phyloP scores from a whole-genome alignment of 2,329 filamentous ascomycete genomes.

The Claviceps purpurea region DNA sequence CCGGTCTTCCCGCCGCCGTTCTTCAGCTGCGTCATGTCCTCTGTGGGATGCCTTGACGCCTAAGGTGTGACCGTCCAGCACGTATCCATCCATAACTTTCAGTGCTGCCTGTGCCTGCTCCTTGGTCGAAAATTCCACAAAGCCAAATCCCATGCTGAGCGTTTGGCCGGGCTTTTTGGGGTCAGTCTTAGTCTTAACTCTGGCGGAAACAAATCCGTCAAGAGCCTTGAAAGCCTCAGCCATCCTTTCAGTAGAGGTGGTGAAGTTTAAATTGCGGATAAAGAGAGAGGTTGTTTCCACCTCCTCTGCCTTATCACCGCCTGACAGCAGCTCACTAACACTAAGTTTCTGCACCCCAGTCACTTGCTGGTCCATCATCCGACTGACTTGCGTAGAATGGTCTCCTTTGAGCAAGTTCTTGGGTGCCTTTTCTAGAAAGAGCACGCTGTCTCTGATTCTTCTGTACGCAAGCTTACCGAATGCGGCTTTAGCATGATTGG shows the following conservation, averaged over 20 bases:
- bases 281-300: slow-evolving; percentile 68
- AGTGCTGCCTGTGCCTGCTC: slow-evolving; percentile 67
- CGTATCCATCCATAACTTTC: slow-evolving; percentile 75
- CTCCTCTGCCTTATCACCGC: slow-evolving; percentile 37
- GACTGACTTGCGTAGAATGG: slow-evolving; percentile 15
- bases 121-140: slow-evolving; percentile 74
- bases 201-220: slow-evolving; percentile 77
- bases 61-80: slow-evolving; percentile 76
- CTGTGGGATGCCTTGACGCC: slow-evolving; percentile 79
- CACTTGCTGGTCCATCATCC: slow-evolving; percentile 21
- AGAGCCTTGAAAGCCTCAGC: slow-evolving; percentile 66
- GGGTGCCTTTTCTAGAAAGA: slow-evolving; percentile 90
- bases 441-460: slow-evolving; percentile 76
- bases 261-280: slow-evolving; percentile 87
- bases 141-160: slow-evolving; percentile 95
- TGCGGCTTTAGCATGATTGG: slow-evolving; percentile 67
- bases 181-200: slow-evolving; percentile 86
- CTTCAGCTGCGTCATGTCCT: slow-evolving; percentile 75
- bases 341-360: slow-evolving; percentile 47
- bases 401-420: slow-evolving; percentile 54
- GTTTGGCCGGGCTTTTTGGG: slow-evolving; percentile 79
- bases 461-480: slow-evolving; percentile 80
- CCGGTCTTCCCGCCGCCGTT: slow-evolving; percentile 68
- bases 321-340: slow-evolving; percentile 53
- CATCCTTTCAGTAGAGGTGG: slow-evolving; percentile 65